phyloP scores from a whole-genome alignment of 1,284 basidiomycete genomes.

The Boletus sp. region DNA sequence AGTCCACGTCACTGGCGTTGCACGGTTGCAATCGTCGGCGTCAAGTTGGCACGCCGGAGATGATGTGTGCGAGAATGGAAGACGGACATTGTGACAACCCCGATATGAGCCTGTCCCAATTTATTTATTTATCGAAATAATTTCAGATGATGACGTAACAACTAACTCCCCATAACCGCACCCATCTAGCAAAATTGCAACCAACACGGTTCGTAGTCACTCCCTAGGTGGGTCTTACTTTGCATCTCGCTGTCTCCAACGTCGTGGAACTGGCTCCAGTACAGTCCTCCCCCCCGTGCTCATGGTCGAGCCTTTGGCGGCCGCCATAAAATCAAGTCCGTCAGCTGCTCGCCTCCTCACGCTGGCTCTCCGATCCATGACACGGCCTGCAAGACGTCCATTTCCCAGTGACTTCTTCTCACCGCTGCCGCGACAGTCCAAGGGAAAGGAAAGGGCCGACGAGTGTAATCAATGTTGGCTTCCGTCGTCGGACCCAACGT shows the following conservation, averaged over 20 bases:
- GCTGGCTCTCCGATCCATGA: constrained; percentile 23
- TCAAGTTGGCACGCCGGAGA: constrained; percentile 13
- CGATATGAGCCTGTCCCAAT: no score
- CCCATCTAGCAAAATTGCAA: constrained; percentile 6
- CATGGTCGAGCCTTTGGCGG: constrained; percentile 32
- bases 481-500: constrained; percentile 27
- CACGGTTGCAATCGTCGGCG: constrained; percentile 4
- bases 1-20: no score
- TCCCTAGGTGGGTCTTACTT: constrained; percentile 16
- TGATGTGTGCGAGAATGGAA: constrained; percentile 1
- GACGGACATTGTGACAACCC: neutral
- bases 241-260: neutral
- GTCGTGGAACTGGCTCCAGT: neutral
- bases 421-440: constrained; percentile 45
- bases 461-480: constrained; percentile 27
- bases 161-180: neutral
- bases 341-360: constrained; percentile 20
- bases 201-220: constrained; percentile 4
- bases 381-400: constrained; percentile 28
- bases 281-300: constrained; percentile 14
- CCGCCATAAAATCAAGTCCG: constrained; percentile 23
- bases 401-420: constrained; percentile 50
- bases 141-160: constrained; percentile 22
- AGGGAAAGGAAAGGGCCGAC: constrained; percentile 49
- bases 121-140: neutral